Percentiles rank a stretch among this genome's conserved stretches.
Conservation (phyloP, 2,329 filamentous ascomycete genomes). For the Cytospora piceicola region DNA sequence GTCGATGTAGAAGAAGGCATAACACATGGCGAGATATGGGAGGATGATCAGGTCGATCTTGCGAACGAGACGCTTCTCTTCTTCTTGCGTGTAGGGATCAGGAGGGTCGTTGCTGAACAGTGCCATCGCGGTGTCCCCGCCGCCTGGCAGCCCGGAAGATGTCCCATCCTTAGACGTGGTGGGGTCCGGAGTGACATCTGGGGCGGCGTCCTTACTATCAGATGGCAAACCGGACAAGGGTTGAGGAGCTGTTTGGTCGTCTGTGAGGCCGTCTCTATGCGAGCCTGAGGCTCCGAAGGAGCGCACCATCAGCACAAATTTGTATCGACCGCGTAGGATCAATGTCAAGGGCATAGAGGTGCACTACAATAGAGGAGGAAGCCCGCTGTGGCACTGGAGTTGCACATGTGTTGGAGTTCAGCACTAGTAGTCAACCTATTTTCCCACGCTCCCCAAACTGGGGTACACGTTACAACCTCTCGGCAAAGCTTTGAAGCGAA, state of each 20-base stretch:
- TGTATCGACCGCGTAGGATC: no score
- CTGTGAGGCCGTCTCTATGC: not conserved
- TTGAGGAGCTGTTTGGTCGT: not conserved
- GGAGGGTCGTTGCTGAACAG: slow-evolving; percentile 13
- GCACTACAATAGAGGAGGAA: not conserved
- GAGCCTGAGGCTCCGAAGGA: not conserved
- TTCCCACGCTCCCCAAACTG: slow-evolving; percentile 8
- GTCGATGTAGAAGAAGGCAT: slow-evolving; percentile 35
- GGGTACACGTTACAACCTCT: not conserved
- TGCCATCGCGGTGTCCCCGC: slow-evolving; percentile 20
- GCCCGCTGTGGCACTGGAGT: not conserved
- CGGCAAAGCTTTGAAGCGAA: slow-evolving; percentile 24
- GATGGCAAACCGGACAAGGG: not conserved
- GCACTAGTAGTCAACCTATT: not conserved
- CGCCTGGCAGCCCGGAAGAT: slow-evolving; percentile 6
- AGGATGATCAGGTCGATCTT: slow-evolving; percentile 30
- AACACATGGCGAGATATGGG: slow-evolving; percentile 27
- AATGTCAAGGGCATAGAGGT: not conserved
- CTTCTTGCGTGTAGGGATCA: slow-evolving; percentile 22
- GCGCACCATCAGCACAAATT: not conserved
- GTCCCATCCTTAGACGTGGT: not conserved
- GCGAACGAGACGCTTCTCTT: slow-evolving; percentile 26
- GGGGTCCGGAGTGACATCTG: not conserved
- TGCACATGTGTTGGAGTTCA: slow-evolving; percentile 6
- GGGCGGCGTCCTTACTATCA: slow-evolving; percentile 15